A percentile compares a stretch with the other conserved stretches of the same genome.
Evolutionary conservation across 805 yeast species (phyloP).

Genomic region (Isabelozyma rhagii): DNA sequence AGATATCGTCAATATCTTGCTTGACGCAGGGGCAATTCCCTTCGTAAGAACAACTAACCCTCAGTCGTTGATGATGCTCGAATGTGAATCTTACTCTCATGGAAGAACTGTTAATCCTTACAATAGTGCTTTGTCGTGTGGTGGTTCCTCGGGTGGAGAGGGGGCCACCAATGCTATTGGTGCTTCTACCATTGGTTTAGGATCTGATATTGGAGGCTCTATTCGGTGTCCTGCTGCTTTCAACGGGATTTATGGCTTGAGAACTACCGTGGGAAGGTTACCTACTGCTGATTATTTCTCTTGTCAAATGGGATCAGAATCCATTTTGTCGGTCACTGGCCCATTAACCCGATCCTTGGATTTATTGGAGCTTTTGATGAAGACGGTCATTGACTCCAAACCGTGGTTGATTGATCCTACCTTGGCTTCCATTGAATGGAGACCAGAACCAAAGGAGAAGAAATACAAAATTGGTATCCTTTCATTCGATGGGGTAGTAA

Average conservation of each 20-base stretch:
- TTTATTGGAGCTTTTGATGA: slow-evolving; percentile 47
- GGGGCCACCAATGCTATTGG: slow-evolving; percentile 17
- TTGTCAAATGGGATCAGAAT: slow-evolving; percentile 17
- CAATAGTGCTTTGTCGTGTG: slow-evolving; percentile 15
- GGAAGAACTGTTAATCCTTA: slow-evolving; percentile 19
- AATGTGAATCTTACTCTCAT: slow-evolving; percentile 13
- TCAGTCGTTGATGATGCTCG: slow-evolving; percentile 19
- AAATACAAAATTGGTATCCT: slow-evolving; percentile 8
- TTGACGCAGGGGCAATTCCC: slow-evolving; percentile 14
- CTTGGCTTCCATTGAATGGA: slow-evolving; percentile 50
- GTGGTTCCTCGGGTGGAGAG: slow-evolving; percentile 26
- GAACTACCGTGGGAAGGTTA: slow-evolving; percentile 16
- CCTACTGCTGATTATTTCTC: slow-evolving; percentile 17
- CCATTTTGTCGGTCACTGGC: slow-evolving; percentile 28
- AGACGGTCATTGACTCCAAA: slow-evolving; percentile 41
- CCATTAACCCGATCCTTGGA: slow-evolving; percentile 29
- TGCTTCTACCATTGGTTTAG: slow-evolving; percentile 19
- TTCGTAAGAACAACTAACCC: slow-evolving; percentile 21
- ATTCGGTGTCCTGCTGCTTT: slow-evolving; percentile 19
- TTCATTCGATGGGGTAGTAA: slow-evolving; percentile 11
- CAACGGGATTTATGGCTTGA: slow-evolving; percentile 19
- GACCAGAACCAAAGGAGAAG: slow-evolving; percentile 29
- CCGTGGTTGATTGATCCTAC: slow-evolving; percentile 56
- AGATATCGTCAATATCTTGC: slow-evolving; percentile 11
- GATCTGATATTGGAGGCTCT: slow-evolving; percentile 24